Base-by-base conservation (phyloP, 352 stramenopile genomes). In the Globisporangium paroecandrum region DNA sequence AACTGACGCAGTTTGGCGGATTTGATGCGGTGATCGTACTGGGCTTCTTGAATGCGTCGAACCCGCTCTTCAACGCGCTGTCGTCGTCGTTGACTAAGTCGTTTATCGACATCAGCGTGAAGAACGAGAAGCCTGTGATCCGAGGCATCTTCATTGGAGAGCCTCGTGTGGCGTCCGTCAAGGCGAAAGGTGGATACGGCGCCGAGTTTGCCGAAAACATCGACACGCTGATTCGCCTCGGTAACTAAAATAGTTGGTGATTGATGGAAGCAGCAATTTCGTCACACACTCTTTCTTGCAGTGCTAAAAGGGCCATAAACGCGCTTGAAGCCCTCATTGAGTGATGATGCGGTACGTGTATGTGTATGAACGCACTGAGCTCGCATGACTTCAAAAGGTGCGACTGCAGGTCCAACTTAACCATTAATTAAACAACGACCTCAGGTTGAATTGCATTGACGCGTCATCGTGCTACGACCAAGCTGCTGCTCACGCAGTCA, bases 21-120 rank as follows among this genome's bases (percentile, higher is more conserved):
- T 95, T 93, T 59, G 78, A 94, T 65, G 77, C 72, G 2, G 82
- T 93, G 62, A 87, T 95, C 36, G 91, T 78, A 66, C 89, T 93
- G 56, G 86, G 86, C 3, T 92, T 93, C 64, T 64, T 95, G 13
- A 91, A 86, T 67, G 78, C 79, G 20, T 72, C 76, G 22, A 82
- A 93, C 69, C 77, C 79, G 29, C 75, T 91, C 27, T 93, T 92
- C 49, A 66, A 66, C n/a, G 77, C 83, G 63, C 71, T 91, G 25
- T 79, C 77, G 65, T 66, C 81, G 29, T 73, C 77, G 34, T 53
- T 94, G 41, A 84, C 81, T 29, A 82, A 94, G 67, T 82, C 86
- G 69, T 77, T 95, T 68, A 93, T 94, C 13, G 83, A 91, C 62
- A 93, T 95, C 58, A 94, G 88, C 69, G 75, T 95, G 65, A 79